Percentiles rank a stretch among this genome's conserved stretches.
These are phyloP conservation scores for Fusarium nematophilum DNA, from an alignment of 2,329 filamentous ascomycete genomes.

Conservation along the genomic window DNA sequence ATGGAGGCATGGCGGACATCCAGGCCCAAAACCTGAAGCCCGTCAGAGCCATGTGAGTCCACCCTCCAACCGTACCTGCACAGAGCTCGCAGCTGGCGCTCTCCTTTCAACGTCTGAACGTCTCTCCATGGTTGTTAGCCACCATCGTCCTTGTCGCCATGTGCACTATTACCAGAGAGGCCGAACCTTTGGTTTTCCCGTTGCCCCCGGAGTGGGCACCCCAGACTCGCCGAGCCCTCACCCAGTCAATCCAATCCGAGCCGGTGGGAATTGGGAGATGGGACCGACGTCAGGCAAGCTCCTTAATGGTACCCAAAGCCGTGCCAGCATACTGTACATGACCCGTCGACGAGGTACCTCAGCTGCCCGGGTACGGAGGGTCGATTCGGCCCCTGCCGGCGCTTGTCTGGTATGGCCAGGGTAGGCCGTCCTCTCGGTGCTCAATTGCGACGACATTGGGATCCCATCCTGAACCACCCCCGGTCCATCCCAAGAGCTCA, in stretches of 20 bases:
- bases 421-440: constrained; percentile 39
- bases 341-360: constrained; percentile 28
- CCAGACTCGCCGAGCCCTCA: constrained; percentile 31
- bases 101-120: constrained; percentile 17
- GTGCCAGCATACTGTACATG: constrained; percentile 36
- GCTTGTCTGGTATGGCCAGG: constrained; percentile 33
- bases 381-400: constrained; percentile 21
- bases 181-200: constrained; percentile 23
- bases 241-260: constrained; percentile 30
- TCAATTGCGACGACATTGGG: constrained; percentile 26
- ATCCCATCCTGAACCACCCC: constrained; percentile 18
- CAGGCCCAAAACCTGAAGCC: neutral
- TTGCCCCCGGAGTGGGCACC: constrained; percentile 26
- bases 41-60: constrained; percentile 7
- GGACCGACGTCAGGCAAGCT: constrained; percentile 31
- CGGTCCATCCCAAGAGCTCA: constrained; percentile 22
- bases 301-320: constrained; percentile 34
- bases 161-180: constrained; percentile 12
- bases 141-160: constrained; percentile 23
- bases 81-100: constrained; percentile 8
- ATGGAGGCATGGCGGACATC: constrained; percentile 2
- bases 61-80: neutral
- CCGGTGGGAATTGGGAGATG: constrained; percentile 31
- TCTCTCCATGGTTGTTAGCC: constrained; percentile 10
- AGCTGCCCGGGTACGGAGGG: constrained; percentile 10